Evolutionary conservation across 1,139 yeast genomes (phyloP).

Genomic region (Candida dubliniensis): DNA sequence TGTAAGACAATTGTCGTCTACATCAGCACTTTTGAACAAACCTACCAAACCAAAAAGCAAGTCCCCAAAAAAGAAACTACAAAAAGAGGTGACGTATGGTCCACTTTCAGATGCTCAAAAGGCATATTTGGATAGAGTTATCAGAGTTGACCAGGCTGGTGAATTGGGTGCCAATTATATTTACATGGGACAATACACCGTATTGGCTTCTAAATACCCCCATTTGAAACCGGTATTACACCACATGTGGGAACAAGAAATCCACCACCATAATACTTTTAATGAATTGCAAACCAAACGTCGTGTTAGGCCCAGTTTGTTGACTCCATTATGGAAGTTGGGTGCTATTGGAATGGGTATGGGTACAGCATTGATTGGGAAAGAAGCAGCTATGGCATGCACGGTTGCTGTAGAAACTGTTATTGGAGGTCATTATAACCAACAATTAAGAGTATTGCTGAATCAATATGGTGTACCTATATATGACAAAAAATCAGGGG

Average conservation of each 20-base stretch:
- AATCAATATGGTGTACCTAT: conserved; percentile 55
- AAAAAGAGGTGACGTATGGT: conserved; percentile 33
- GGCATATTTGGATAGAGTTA: conserved; percentile 71
- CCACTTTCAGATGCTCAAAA: conserved; percentile 58
- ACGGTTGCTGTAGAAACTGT: conserved; percentile 99
- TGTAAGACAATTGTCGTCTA: conserved; percentile 4
- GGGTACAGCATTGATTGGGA: conserved; percentile 81
- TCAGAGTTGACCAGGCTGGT: conserved; percentile 97
- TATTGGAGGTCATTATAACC: conserved; percentile 93
- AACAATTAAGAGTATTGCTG: conserved; percentile 75
- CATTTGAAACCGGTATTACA: conserved; percentile 70
- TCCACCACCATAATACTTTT: conserved; percentile 85
- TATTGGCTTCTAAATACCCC: conserved; percentile 68
- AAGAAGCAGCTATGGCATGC: conserved; percentile 99
- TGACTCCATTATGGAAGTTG: conserved; percentile 90
- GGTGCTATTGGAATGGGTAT: conserved; percentile 90
- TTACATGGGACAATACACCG: conserved; percentile 85
- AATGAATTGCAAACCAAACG: conserved; percentile 71
- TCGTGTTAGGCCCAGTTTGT: conserved; percentile 84
- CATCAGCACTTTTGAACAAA: background rate
- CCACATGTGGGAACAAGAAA: conserved; percentile 99
- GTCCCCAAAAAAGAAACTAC: conserved; percentile 20
- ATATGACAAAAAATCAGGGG: conserved; percentile 44
- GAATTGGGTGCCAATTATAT: conserved; percentile 97
- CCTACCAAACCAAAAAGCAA: background rate